Percentiles rank a stretch among this genome's conserved stretches.
Conservation (phyloP, 1,284 basidiomycete species). For the Rhodotorula mucilaginosa region DNA sequence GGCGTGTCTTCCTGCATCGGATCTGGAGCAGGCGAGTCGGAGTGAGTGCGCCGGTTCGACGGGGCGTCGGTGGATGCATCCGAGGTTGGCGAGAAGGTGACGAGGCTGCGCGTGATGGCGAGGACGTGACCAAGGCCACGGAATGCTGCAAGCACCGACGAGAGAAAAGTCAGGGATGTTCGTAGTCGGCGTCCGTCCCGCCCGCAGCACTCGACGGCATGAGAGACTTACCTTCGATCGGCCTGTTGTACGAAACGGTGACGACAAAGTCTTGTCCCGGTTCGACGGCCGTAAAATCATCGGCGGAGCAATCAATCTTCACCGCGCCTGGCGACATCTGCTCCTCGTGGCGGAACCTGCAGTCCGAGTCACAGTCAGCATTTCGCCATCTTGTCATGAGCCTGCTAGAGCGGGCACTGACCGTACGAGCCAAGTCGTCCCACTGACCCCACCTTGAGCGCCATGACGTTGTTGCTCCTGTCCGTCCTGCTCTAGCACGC, state of each 20-base stretch:
- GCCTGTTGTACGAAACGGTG: constrained; percentile 27
- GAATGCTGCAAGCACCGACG: constrained; percentile 25
- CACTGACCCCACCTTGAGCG: background rate
- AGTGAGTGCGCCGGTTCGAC: background rate
- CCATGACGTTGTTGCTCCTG: background rate
- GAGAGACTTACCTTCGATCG: constrained; percentile 28
- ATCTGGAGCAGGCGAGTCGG: background rate
- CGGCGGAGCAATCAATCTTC: constrained; percentile 21
- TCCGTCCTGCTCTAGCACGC: constrained; percentile 18
- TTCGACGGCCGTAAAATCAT: constrained; percentile 32
- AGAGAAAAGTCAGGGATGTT: background rate
- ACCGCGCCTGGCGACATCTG: constrained; percentile 10
- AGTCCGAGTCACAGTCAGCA: background rate
- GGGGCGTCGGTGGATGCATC: background rate
- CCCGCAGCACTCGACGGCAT: too few species aligned
- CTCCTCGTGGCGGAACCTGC: constrained; percentile 26
- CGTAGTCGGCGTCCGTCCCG: too few species aligned
- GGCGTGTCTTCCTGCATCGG: constrained; percentile 18
- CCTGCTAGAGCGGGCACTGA: background rate
- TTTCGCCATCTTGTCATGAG: background rate
- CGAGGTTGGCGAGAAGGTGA: constrained; percentile 15
- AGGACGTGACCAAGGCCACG: constrained; percentile 41
- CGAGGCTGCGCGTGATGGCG: constrained; percentile 32
- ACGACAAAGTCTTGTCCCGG: constrained; percentile 15
- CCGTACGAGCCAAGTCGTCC: constrained; percentile 24